Percentiles rank a stretch among this genome's conserved stretches.
Evolutionary conservation across 805 yeast species (phyloP).

Genomic region (Spathaspora arborariae): DNA sequence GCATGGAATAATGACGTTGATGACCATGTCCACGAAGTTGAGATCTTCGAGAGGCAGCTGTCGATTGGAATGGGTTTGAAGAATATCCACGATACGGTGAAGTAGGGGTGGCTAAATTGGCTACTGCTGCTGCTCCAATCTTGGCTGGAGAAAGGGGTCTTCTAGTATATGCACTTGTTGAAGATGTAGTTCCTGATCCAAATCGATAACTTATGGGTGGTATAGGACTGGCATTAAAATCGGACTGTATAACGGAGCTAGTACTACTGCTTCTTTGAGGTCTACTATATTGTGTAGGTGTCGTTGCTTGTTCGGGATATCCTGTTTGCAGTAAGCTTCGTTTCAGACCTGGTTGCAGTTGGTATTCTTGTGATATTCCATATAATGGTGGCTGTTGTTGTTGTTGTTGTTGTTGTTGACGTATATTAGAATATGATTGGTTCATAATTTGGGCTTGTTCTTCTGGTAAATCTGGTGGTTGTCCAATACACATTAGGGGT

Average conservation of each 20-base stretch:
- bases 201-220: conserved; percentile 35
- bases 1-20: conserved; percentile 43
- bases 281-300: background rate
- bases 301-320: conserved; percentile 1
- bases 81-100: conserved; percentile 24
- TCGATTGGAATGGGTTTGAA: conserved; percentile 8
- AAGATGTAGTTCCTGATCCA: conserved; percentile 23
- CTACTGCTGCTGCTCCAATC: conserved; percentile 70
- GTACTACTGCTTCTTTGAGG: background rate
- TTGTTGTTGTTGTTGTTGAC: conserved; percentile 6
- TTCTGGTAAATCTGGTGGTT: conserved; percentile 14
- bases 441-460: conserved; percentile 4
- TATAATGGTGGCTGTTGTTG: conserved; percentile 5
- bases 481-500: conserved; percentile 52
- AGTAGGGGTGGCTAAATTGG: conserved; percentile 38
- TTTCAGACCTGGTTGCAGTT: conserved; percentile 5
- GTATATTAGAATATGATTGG: conserved; percentile 3
- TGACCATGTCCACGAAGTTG: conserved; percentile 17
- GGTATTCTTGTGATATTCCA: conserved; percentile 7
- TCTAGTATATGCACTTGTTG: conserved; percentile 3
- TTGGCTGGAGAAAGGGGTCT: conserved; percentile 57
- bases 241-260: conserved; percentile 7
- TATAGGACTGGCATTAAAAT: conserved; percentile 25
- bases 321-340: conserved; percentile 8
- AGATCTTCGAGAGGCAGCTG: conserved; percentile 11